Base-by-base conservation (phyloP, 1,139 yeast genomes). In the Pneumocystis sp. region DNA sequence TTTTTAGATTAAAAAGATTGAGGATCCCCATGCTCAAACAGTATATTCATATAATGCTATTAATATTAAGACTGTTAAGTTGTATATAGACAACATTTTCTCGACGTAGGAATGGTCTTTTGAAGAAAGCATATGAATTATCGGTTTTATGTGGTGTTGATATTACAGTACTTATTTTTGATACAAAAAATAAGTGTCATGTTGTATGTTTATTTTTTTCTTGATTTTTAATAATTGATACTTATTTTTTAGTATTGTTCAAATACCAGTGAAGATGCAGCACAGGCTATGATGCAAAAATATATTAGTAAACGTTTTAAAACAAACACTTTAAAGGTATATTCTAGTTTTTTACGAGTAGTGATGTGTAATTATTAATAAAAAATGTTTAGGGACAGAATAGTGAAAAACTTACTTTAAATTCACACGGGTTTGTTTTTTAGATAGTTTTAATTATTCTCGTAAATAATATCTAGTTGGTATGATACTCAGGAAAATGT, bases 71-170 rank as follows among this genome's bases (percentile, higher is more conserved):
- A 40, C 21, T 21, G 45, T 42, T 35, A n/a, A 39, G 12, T 40
- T 10, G 42, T 17, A 15, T 40, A 17, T 40, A 66, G 67, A 66
- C 66, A 19, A 67, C 68, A 15, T 67, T 67, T 31, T 63, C 64
- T n/a, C 61, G 68, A 12, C 67, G 68, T 1, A 62, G 69, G 25
- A 64, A 64, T 57, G 68, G 68, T 1, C 37, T 67, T n/a, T 63
- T 67, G 61, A 66, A 66, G 44, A 67, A 67, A 42, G 68, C 68
- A 15, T 59, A 67, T 39, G 68, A 67, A 45, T 61, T 67, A 40
- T 68, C 69, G 29, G 64, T 67, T 17, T 44, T 67, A 29, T 67
- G 68, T 63, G 68, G 64, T 34, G 62, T 68, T 19, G 63, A 63
- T 25, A 63, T 67, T 39, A 66, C 63, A 31, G 61, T 67, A n/a